Evolutionary conservation across 257 asterid species (phyloP).

Genomic region (Solanum tarijense): DNA sequence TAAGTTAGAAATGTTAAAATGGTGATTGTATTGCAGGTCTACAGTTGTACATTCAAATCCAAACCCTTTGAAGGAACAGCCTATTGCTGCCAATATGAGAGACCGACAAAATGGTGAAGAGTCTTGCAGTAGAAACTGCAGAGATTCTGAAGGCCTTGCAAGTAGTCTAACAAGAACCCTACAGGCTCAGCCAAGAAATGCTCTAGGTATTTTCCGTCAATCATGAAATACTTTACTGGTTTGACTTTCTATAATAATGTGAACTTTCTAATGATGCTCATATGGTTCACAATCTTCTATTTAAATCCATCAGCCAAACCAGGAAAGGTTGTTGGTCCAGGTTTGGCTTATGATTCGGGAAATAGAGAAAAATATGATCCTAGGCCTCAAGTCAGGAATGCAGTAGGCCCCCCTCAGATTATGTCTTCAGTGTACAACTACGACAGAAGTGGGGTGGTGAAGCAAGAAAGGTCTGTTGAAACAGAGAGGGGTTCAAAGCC

Average conservation of each 20-base stretch:
- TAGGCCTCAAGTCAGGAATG: not conserved
- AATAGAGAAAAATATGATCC: too few relatives aligned
- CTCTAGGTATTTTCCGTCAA: slow-evolving; percentile 34
- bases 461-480: slow-evolving; percentile 34
- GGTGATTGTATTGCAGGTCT: slow-evolving; percentile 26
- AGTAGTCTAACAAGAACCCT: slow-evolving; percentile 32
- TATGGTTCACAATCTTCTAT: not conserved
- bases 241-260: not conserved
- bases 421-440: slow-evolving; percentile 27
- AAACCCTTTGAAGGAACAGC: slow-evolving; percentile 41
- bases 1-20: not conserved
- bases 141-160: slow-evolving; percentile 40
- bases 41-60: slow-evolving; percentile 62
- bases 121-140: slow-evolving; percentile 26
- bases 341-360: too few relatives aligned
- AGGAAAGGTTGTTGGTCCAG: not conserved
- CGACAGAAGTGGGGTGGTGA: slow-evolving; percentile 21
- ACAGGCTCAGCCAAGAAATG: slow-evolving; percentile 49
- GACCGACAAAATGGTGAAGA: slow-evolving; percentile 46
- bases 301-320: not conserved
- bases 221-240: not conserved
- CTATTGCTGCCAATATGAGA: slow-evolving; percentile 16
- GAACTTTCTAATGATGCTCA: not conserved
- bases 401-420: slow-evolving; percentile 21
- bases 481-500: slow-evolving; percentile 18